Conservation (phyloP, 441 rosid species). For the Gossypium schwendimanii region DNA sequence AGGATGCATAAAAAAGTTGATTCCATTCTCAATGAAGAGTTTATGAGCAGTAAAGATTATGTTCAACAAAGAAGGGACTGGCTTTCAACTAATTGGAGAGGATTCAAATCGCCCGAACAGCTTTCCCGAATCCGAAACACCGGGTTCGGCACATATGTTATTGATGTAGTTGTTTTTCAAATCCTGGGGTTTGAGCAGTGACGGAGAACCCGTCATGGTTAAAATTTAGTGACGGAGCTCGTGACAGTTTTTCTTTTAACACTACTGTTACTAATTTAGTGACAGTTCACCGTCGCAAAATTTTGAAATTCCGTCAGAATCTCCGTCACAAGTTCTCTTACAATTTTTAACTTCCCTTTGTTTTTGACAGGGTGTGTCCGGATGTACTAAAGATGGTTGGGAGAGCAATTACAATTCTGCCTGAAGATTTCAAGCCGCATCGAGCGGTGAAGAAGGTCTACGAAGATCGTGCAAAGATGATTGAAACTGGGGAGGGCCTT, state of each 20-base stretch:
- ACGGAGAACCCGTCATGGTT: no score
- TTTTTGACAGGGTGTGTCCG: slow-evolving; percentile 60
- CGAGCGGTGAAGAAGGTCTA: slow-evolving; percentile 80
- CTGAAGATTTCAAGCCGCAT: slow-evolving; percentile 77
- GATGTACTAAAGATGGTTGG: slow-evolving; percentile 83
- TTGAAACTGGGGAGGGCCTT: slow-evolving; percentile 79
- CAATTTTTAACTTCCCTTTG: neutral
- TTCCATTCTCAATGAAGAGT: slow-evolving; percentile 74
- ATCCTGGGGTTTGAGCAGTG: neutral
- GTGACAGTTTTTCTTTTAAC: neutral
- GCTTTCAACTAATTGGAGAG: slow-evolving; percentile 90
- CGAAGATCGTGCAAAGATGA: slow-evolving; percentile 75
- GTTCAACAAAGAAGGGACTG: slow-evolving; percentile 78
- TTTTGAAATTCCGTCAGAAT: no score
- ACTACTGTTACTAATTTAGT: neutral
- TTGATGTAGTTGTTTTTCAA: neutral
- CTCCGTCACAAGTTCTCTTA: neutral
- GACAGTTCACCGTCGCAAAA: neutral
- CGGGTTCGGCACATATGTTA: slow-evolving; percentile 32
- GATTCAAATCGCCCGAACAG: slow-evolving; percentile 92
- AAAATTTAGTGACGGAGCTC: neutral
- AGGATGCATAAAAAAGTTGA: slow-evolving; percentile 71
- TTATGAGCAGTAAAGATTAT: slow-evolving; percentile 67
- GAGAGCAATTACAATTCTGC: slow-evolving; percentile 65
- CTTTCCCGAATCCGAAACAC: slow-evolving; percentile 81